Conservation (phyloP, 352 stramenopile genomes). For the Phytopythium vexans region DNA sequence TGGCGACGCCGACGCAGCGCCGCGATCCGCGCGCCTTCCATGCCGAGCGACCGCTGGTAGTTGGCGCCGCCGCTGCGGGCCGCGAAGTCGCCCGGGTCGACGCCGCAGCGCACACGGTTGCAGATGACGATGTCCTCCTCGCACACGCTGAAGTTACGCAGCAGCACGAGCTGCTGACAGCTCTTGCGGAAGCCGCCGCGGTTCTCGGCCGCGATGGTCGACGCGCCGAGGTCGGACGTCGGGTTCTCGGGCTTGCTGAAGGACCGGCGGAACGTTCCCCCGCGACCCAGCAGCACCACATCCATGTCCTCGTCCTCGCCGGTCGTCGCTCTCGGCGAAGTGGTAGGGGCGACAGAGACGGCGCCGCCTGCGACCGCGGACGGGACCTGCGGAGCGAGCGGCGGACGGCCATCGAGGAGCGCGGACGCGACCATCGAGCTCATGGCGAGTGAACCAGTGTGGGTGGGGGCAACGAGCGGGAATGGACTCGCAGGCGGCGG, state of each 20-base stretch:
- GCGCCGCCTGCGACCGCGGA: too few species aligned
- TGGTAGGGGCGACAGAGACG: too few species aligned
- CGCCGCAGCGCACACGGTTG: slow-evolving; percentile 59
- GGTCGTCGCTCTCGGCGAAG: too few species aligned
- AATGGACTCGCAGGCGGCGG: too few species aligned
- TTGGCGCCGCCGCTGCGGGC: slow-evolving; percentile 30
- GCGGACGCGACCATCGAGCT: too few species aligned
- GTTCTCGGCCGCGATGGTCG: slow-evolving; percentile 42
- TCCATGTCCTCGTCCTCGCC: slow-evolving; percentile 19
- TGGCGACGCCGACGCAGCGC: slow-evolving; percentile 32
- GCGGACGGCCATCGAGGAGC: too few species aligned
- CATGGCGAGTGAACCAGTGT: too few species aligned
- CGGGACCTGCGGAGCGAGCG: too few species aligned
- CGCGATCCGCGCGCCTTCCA: slow-evolving; percentile 39
- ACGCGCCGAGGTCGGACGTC: slow-evolving; percentile 52
- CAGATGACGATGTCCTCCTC: slow-evolving; percentile 70
- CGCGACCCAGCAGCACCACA: slow-evolving; percentile 21
- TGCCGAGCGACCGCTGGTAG: slow-evolving; percentile 50
- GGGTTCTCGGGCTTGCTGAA: slow-evolving; percentile 55
- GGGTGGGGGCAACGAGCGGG: too few species aligned
- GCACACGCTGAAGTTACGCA: slow-evolving; percentile 62
- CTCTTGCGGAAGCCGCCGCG: slow-evolving; percentile 24
- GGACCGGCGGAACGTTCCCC: slow-evolving; percentile 39
- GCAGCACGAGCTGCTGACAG: slow-evolving; percentile 50
- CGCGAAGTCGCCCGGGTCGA: slow-evolving; percentile 42